These are phyloP conservation scores for Gilbertella persicaria DNA, from an alignment of 371 early-diverging fungal species.

Conservation along the genomic window DNA sequence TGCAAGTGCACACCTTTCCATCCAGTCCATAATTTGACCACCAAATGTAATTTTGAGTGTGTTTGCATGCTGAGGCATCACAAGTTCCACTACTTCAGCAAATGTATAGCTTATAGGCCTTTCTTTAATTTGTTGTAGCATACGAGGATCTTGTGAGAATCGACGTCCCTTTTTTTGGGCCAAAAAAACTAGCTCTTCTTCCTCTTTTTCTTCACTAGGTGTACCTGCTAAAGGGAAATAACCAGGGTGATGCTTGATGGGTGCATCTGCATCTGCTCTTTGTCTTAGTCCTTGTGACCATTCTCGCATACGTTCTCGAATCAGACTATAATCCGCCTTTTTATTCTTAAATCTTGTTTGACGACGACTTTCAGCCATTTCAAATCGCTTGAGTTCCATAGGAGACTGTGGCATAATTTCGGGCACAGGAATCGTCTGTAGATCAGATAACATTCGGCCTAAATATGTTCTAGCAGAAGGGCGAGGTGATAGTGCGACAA, in stretches of 20 bases:
- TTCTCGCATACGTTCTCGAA: slow-evolving; percentile 37
- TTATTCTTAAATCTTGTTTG: slow-evolving; percentile 30
- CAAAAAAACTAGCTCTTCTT: slow-evolving; percentile 1
- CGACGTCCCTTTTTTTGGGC: slow-evolving; percentile 24
- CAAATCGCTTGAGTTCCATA: slow-evolving; percentile 52
- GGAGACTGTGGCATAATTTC: slow-evolving; percentile 42
- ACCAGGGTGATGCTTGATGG: slow-evolving; percentile 41
- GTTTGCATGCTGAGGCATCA: slow-evolving; percentile 81
- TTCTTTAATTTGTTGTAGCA: slow-evolving; percentile 32
- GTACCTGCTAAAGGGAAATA: slow-evolving; percentile 8
- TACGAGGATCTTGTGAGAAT: slow-evolving; percentile 42
- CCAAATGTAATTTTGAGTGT: slow-evolving; percentile 75
- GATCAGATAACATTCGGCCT: slow-evolving; percentile 33
- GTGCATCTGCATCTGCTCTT: slow-evolving; percentile 34
- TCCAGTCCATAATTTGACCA: slow-evolving; percentile 80
- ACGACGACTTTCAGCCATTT: slow-evolving; percentile 62
- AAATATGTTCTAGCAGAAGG: slow-evolving; percentile 36
- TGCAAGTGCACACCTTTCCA: slow-evolving; percentile 70
- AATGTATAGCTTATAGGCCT: slow-evolving; percentile 54
- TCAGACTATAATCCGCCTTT: slow-evolving; percentile 11
- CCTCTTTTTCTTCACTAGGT: slow-evolving; percentile 8
- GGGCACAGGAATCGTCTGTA: slow-evolving; percentile 50
- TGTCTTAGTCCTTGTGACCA: slow-evolving; percentile 46
- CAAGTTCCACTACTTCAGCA: slow-evolving; percentile 68
- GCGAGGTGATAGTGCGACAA: slow-evolving; percentile 64